Conservation (phyloP, 1,139 yeast species). For the Casaregolazyma suthepensis region DNA sequence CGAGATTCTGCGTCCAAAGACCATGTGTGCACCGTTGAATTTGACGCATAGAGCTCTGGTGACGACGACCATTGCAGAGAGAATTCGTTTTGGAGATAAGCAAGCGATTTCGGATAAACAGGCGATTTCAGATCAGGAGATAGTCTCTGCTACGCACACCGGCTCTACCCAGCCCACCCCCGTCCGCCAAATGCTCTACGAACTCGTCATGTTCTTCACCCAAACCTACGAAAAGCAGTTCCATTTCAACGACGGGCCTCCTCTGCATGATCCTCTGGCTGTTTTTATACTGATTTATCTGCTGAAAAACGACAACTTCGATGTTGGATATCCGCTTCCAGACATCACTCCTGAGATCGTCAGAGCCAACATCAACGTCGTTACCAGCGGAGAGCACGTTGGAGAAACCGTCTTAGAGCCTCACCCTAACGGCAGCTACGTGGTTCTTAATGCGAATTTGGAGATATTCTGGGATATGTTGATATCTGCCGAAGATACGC, state of each 20-base stretch:
- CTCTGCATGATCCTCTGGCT: constrained; percentile 79
- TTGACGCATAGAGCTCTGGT: constrained; percentile 68
- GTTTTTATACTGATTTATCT: constrained; percentile 50
- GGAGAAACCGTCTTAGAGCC: constrained; percentile 12
- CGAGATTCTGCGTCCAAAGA: constrained; percentile 41
- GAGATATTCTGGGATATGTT: constrained; percentile 12
- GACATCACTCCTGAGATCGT: constrained; percentile 30
- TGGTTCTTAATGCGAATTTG: neutral
- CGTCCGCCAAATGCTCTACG: constrained; percentile 49
- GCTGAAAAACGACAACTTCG: constrained; percentile 22
- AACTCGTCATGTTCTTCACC: constrained; percentile 52
- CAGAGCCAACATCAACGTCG: constrained; percentile 35
- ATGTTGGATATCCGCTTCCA: constrained; percentile 24
- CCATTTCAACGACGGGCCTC: constrained; percentile 56
- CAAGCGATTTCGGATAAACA: too few relatives aligned
- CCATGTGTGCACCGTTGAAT: constrained; percentile 59
- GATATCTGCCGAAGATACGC: constrained; percentile 4
- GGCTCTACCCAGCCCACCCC: constrained; percentile 23
- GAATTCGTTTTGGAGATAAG: constrained; percentile 5
- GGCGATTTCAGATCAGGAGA: too few relatives aligned
- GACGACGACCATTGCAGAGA: constrained; percentile 38
- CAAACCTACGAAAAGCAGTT: constrained; percentile 41
- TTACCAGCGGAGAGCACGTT: constrained; percentile 32
- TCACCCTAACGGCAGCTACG: constrained; percentile 1
- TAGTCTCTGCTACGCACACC: too few relatives aligned